Evolutionary conservation across 2,329 filamentous ascomycete genomes (phyloP).

Genomic region (Penicillium sp.): DNA sequence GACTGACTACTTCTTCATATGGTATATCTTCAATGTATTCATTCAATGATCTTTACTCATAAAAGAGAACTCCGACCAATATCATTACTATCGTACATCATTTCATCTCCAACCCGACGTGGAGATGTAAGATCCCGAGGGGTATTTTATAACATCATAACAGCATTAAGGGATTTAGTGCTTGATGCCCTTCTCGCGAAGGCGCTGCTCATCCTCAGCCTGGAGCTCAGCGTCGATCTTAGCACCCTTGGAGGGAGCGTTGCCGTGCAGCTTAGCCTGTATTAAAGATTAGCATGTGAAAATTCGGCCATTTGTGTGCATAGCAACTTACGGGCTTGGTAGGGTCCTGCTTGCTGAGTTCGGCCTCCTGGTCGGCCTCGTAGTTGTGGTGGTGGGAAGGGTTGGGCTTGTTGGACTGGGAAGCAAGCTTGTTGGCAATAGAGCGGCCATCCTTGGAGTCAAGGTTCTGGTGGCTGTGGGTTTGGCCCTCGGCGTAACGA

Average conservation of each 20-base stretch:
- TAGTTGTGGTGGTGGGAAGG: constrained; percentile 27
- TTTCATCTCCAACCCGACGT: constrained; percentile 71
- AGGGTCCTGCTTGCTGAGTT: constrained; percentile 44
- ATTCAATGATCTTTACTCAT: constrained; percentile 8
- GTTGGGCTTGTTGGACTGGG: constrained; percentile 33
- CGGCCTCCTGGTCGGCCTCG: constrained; percentile 36
- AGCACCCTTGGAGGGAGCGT: constrained; percentile 49
- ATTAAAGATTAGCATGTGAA: constrained; percentile 9
- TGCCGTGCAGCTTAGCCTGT: constrained; percentile 48
- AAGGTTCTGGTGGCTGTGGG: constrained; percentile 65
- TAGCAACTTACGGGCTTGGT: constrained; percentile 41
- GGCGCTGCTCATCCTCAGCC: constrained; percentile 45
- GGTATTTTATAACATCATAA: constrained; percentile 12
- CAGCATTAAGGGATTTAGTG: constrained; percentile 21
- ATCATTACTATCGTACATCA: constrained; percentile 60
- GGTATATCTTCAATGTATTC: neutral
- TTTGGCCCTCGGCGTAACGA: constrained; percentile 71
- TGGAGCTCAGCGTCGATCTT: constrained; percentile 49
- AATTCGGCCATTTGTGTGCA: neutral
- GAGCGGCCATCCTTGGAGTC: constrained; percentile 63
- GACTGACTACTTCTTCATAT: no score
- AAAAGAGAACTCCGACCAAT: constrained; percentile 13
- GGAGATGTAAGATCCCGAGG: constrained; percentile 6
- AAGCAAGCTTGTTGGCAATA: constrained; percentile 47
- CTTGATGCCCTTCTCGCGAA: constrained; percentile 47